These are phyloP conservation scores for Fragaria vesca DNA, from an alignment of 306 rosid genomes.

Conservation along the genomic window DNA sequence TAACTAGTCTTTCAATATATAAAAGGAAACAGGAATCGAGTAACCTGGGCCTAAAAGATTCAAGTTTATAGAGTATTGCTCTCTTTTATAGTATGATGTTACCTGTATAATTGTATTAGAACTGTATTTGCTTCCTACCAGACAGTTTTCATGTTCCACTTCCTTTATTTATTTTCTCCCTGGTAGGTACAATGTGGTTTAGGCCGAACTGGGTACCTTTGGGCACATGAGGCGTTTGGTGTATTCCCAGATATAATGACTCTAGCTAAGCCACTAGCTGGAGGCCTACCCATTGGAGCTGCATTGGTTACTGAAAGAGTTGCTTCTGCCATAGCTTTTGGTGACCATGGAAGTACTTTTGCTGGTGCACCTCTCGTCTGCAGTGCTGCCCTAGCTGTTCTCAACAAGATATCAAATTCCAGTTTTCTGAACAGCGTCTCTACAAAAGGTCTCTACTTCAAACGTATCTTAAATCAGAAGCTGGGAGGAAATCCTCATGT, in stretches of 20 bases:
- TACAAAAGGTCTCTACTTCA: conserved; percentile 61
- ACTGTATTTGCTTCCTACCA: neutral
- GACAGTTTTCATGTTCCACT: neutral
- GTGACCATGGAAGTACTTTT: conserved; percentile 94
- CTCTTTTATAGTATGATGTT: neutral
- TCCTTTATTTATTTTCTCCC: neutral
- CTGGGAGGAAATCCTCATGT: conserved; percentile 70
- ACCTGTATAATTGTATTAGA: too few species aligned
- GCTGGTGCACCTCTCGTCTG: conserved; percentile 81
- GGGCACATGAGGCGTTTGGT: conserved; percentile 81
- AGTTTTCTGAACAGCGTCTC: conserved; percentile 61
- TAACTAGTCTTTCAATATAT: neutral
- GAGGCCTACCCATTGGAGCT: conserved; percentile 93
- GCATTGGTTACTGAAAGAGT: conserved; percentile 70
- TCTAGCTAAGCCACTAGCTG: conserved; percentile 95
- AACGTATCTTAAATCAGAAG: conserved; percentile 61
- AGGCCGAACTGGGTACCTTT: conserved; percentile 79
- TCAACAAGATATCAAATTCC: conserved; percentile 65
- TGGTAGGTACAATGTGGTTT: conserved; percentile 88
- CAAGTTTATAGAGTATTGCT: neutral
- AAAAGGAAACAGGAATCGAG: neutral
- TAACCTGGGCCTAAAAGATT: neutral
- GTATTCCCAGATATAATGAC: conserved; percentile 91
- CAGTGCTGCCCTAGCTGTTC: conserved; percentile 66
- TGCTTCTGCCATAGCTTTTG: conserved; percentile 66